A percentile compares a stretch with the other conserved stretches of the same genome.
These are phyloP conservation scores for Fusarium sp. DNA, from an alignment of 2,329 filamentous ascomycete genomes.

Conservation along the genomic window DNA sequence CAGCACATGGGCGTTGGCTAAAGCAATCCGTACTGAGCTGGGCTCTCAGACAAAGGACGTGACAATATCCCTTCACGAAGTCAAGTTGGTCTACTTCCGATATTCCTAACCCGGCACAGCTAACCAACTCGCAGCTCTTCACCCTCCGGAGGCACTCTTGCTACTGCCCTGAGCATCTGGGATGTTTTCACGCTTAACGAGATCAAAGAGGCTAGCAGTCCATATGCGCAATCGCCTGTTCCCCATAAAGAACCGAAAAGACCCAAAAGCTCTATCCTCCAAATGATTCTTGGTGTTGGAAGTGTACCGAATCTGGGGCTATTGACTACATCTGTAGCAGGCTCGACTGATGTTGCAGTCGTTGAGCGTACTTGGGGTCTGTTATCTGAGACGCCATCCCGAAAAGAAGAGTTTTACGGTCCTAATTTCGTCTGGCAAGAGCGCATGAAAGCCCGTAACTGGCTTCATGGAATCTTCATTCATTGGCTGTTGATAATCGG, in stretches of 20 bases:
- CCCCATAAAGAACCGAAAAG: conserved; percentile 54
- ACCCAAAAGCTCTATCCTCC: conserved; percentile 51
- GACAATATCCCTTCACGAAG: conserved; percentile 60
- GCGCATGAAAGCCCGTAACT: conserved; percentile 63
- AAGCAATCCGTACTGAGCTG: conserved; percentile 62
- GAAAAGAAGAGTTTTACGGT: conserved; percentile 65
- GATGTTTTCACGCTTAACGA: conserved; percentile 65
- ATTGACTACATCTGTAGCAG: conserved; percentile 65
- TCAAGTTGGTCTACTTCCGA: conserved; percentile 51
- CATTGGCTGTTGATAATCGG: conserved; percentile 63
- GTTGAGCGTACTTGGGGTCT: conserved; percentile 75
- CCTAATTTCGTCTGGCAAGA: conserved; percentile 70
- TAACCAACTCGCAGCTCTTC: conserved; percentile 43
- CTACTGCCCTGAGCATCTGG: conserved; percentile 71
- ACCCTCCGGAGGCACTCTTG: conserved; percentile 75
- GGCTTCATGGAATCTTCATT: conserved; percentile 61
- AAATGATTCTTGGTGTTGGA: conserved; percentile 63
- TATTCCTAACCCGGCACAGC: not conserved
- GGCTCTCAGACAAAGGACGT: conserved; percentile 65
- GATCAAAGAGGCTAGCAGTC: conserved; percentile 58
- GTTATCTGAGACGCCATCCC: conserved; percentile 58
- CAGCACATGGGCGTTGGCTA: conserved; percentile 65
- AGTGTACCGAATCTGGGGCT: conserved; percentile 65
- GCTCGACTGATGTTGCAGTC: conserved; percentile 63
- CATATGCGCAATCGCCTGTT: conserved; percentile 70